Conservation (phyloP, 2,329 filamentous ascomycete genomes). For the Pseudogymnoascus sp. region DNA sequence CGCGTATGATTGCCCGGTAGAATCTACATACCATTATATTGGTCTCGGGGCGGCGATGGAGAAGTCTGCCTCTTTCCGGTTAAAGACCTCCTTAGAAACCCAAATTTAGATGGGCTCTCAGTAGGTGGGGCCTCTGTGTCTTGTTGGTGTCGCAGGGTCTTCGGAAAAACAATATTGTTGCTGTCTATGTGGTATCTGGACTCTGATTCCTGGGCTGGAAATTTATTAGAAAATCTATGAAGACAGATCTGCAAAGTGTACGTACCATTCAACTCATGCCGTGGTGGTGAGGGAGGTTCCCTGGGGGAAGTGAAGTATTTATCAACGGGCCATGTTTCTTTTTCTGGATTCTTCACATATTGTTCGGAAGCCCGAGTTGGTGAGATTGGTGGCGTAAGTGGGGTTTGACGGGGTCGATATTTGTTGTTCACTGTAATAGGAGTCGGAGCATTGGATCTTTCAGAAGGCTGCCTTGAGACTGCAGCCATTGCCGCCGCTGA, state of each 20-base stretch:
- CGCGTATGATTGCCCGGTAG: background rate
- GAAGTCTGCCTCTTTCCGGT: background rate
- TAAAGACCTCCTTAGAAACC: background rate
- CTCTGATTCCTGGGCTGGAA: background rate
- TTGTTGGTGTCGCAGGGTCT: background rate
- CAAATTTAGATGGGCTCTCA: background rate
- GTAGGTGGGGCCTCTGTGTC: background rate
- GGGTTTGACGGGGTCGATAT: background rate
- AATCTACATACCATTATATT: background rate
- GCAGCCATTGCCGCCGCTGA: constrained; percentile 1
- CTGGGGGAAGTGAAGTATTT: constrained; percentile 1
- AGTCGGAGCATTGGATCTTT: constrained; percentile 2
- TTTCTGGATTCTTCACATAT: background rate
- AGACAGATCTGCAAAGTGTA: background rate
- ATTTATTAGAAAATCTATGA: background rate
- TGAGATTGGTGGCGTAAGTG: constrained; percentile 4
- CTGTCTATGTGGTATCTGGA: background rate
- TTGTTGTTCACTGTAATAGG: background rate
- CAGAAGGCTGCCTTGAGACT: background rate
- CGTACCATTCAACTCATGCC: background rate
- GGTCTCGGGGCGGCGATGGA: background rate
- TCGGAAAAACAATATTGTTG: background rate
- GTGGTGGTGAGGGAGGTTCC: background rate
- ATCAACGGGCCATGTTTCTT: background rate
- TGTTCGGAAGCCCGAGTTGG: constrained; percentile 1